Base-by-base conservation (phyloP, 495 filamentous ascomycete species). In the Podospora appendiculata region DNA sequence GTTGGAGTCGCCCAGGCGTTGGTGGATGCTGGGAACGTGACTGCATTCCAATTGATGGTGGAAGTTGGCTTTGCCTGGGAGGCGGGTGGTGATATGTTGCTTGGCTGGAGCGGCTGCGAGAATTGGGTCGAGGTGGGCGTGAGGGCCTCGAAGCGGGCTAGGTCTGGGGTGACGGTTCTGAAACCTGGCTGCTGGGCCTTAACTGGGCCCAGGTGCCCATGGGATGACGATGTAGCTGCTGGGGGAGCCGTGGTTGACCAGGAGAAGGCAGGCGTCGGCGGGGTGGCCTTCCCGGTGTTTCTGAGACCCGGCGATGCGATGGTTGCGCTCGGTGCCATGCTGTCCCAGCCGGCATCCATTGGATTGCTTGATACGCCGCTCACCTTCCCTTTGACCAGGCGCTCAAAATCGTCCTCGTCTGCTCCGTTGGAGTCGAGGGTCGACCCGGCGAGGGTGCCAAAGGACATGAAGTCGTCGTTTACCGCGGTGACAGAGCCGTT, bases 391-490 rank as follows among this genome's bases (percentile, higher is more conserved):
- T 90, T 86, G 12, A 98, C 90, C 16, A 98, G 79, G 1, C 79
- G 77, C 63, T 95, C 90, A 59, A 96, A 98, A 60, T 88, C 88
- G 47, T 81, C 77, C 55, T 85, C 81, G 11, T 68, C 80, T 4
- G 79, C 73, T 19, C 75, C 79, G 42, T 74, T 75, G 5, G 70
- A 65, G 33, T 75, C 68, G 12, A 78, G 71, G 10, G 75, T 74
- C 11, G 76, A 73, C 4, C 73, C 76, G 10, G 64, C 64, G 9
- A 77, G 52, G 25, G 72, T 70, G 6, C 75, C 78, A 52, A 85
- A 85, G 4, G 76, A 76, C 63, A 84, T 71, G 58, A 85, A 81
- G 54, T 86, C 82, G 35, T 80, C 76, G 41, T 64, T 67, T 17
- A 62, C 47, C n/a, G 64, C 62, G 1, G 63, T 49, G 1, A 61